Base-by-base conservation (phyloP, 805 yeast genomes). In the Schwanniomyces yamadae region DNA sequence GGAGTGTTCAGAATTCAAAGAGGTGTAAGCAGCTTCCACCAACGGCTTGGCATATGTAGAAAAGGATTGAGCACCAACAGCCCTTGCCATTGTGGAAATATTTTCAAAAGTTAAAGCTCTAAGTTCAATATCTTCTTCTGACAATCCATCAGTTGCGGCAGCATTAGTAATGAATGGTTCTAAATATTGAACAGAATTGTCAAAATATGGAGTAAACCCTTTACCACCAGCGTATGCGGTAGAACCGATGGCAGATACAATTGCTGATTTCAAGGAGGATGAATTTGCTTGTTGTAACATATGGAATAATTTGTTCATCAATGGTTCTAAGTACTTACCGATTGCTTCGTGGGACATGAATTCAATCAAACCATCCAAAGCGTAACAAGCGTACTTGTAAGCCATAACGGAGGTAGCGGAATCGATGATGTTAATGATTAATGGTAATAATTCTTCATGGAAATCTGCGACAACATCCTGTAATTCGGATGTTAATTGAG, bases 161-260 rank as follows among this genome's bases (percentile, higher is more conserved):
- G 78, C 73, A 54, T 80, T 76, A 45, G 81, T 75, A 51, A 90
- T 80, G 58, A 80, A 91, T 42, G 88, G 89, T 63, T 87, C 93
- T 51, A 93, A 74, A 45, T 75, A 77, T 58, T 82, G 80, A 49
- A 91, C 79, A 34, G 96, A 84, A 45, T 80, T 76, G 55, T 80
- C 77, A 63, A 91, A 91, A 70, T 76, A 93, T 41, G 98, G 97
- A 41, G 75, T 69, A 65, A 86, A 93, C 25, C 84, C 75, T 51
- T 82, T 81, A 63, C 97, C 96, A 28, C 96, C 80, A 39, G 98
- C 95, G 57, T 83, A 89, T 19, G 99, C 98, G 41, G 96, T 87
- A 25, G 98, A 90, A 37, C 98, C 98, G 59, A 93, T 86, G 25
- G 97, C 96, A 36, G 95, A 85, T 41, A 93, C 96, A 55, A 85